phyloP scores from a whole-genome alignment of 2,329 filamentous ascomycete genomes.

The Diaporthe citri region DNA sequence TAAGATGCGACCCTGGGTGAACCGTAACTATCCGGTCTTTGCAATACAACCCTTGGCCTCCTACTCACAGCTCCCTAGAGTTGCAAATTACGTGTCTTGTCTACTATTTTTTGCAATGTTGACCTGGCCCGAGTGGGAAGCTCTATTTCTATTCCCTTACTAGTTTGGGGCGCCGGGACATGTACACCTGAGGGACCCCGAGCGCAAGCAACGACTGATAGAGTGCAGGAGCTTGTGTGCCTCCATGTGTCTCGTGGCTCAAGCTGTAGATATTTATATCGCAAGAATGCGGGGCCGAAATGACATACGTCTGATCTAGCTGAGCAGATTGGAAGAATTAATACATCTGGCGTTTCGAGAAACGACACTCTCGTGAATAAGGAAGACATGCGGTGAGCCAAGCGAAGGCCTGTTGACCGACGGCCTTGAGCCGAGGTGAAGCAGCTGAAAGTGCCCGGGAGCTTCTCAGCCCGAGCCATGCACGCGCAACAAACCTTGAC shows the following conservation, averaged over 20 bases:
- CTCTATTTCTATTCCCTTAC: background rate
- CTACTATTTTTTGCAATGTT: background rate
- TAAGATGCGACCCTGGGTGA: background rate
- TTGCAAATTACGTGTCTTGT: background rate
- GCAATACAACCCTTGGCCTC: too few relatives aligned
- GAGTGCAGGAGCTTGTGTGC: too few relatives aligned
- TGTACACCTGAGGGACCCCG: background rate
- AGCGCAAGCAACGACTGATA: background rate
- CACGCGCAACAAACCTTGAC: background rate
- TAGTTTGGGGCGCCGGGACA: background rate
- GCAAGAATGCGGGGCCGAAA: background rate
- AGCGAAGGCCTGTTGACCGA: background rate
- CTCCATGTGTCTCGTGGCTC: background rate
- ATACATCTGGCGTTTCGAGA: background rate
- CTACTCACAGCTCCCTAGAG: background rate
- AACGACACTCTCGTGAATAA: background rate
- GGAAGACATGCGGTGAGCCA: background rate
- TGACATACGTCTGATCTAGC: background rate
- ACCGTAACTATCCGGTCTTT: background rate
- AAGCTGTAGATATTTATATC: background rate
- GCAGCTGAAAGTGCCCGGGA: conserved; percentile 15
- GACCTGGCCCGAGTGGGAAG: background rate
- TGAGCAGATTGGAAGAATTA: background rate
- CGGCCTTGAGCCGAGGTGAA: conserved; percentile 14
- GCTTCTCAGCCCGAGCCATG: background rate